Base-by-base conservation (phyloP, 805 yeast species). In the Kazachstania kunashirensis region DNA sequence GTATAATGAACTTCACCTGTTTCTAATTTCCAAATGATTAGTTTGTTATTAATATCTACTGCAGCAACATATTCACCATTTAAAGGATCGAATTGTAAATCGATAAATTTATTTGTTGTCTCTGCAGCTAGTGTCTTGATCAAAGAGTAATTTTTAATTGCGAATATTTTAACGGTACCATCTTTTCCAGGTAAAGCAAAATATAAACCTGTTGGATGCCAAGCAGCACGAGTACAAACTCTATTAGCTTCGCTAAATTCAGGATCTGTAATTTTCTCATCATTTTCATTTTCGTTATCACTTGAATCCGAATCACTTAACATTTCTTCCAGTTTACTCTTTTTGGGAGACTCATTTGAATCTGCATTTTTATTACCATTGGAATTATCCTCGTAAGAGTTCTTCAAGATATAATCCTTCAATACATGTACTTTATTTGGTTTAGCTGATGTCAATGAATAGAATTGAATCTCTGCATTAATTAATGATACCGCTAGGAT, bases 161-260 rank as follows among this genome's bases (percentile, higher is more conserved):
- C 44, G 33, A 61, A 75, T 0, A 73, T 63, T 35, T 66, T 66
- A 33, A 79, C 65, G 2, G 66, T 59, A 31, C 65, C 61, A 15
- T 67, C 61, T 25, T 65, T 61, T 6, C 79, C 63, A 2, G 94
- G 86, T 14, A 84, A 50, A 2, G 86, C 84, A 33, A 85, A 63
- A n/a, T 65, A 55, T 36, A 72, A 72, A 13, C 94, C 94, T 36
- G 70, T 66, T 2, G 80, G 73, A 39, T 76, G 73, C 95, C 95
- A 85, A 25, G 70, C 72, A 2, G 76, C 68, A 29, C 69, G 70
- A 0, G 83, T 68, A 18, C 77, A 60, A 1, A 71, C 52, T 29
- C 71, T 57, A 48, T 65, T 66, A 27, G 64, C 68, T 28, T 53
- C 57, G 23, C 52, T 44, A 26, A 49, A 52, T 31, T 56, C 59